Evolutionary conservation across 164 flowering plant genomes (phyloP), one percentile per base, ranked within the genome.

Genomic region (Sedum album): DNA sequence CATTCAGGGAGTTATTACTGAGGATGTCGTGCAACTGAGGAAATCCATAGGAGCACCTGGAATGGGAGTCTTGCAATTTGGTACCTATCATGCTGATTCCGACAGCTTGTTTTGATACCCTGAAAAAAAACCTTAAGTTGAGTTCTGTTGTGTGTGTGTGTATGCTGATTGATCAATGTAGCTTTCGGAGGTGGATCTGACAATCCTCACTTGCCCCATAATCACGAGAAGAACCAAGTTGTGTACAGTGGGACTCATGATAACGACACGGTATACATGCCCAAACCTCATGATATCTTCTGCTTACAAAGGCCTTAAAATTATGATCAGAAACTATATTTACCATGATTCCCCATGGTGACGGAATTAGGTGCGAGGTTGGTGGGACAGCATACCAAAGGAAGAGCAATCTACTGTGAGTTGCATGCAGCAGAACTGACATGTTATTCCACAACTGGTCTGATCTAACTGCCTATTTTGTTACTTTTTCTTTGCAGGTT

Each of bases 21-120:
- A 87, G 75, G 99, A 94, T 80, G 99, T 94, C 49, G 86, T 91
- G 70, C 82, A 85, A 48, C 88, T 94, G 30, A 80, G 99, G 77
- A 86, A 83, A 78, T 88, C 85, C 33, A 88, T 94, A 60, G 91
- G 85, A 18, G 99, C 99, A 76, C 99, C 99, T 77, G 99, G 99
- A 75, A 94, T 94, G 99, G 91, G 94, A 66, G 96, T 94, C 66
- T 95, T 94, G 71, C 99, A 94, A 74, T 94, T 94, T 83, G 99
- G 99, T 94, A 88, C 69, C 39, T 30, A 41, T 2, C 33, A 57
- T 28, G 5, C 62, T 28, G 31, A 8, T 10, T 28, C 28, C 8
- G 31, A 30, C 6, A 3, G 31, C 28, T 23, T 53, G 1, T 51
- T 35, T 46, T 42, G 35, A 1, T 57, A 26, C 0, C n/a, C n/a